These are phyloP conservation scores for Cenchrus fungigraminus DNA, from an alignment of 176 grass and related monocot genomes.

Conservation along the genomic window DNA sequence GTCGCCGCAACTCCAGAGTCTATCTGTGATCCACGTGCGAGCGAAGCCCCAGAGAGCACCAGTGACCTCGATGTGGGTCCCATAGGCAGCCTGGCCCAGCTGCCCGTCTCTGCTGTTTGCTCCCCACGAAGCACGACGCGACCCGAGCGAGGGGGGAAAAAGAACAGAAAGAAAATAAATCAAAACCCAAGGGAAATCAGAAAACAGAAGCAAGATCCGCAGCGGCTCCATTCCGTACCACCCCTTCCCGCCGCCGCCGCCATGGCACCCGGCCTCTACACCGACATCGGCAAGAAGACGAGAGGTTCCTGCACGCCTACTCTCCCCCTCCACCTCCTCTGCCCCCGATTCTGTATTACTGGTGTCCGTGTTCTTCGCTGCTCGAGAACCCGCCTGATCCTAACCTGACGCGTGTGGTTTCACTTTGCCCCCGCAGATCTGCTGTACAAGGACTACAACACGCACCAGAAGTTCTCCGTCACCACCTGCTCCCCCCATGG, in stretches of 20 bases:
- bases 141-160: background rate
- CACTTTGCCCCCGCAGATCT: conserved; percentile 53
- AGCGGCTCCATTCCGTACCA: conserved; percentile 19
- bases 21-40: background rate
- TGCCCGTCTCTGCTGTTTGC: background rate
- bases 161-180: background rate
- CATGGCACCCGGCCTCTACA: conserved; percentile 81
- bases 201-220: conserved; percentile 37
- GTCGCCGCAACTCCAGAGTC: no score
- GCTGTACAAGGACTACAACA: conserved; percentile 82
- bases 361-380: background rate
- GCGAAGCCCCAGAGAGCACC: background rate
- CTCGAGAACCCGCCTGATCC: conserved; percentile 2
- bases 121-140: conserved; percentile 29
- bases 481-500: conserved; percentile 66
- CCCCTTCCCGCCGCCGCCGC: background rate
- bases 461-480: conserved; percentile 79
- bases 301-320: conserved; percentile 46
- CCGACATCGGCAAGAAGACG: conserved; percentile 81
- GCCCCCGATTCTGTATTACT: background rate
- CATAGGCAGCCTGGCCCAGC: conserved; percentile 6
- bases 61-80: background rate
- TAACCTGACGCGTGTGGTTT: conserved; percentile 20
- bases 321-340: background rate
- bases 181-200: background rate